Evolutionary conservation across 495 filamentous ascomycete species (phyloP), one percentile per base, ranked within the genome.

Genomic region (Neurospora sublineolata): DNA sequence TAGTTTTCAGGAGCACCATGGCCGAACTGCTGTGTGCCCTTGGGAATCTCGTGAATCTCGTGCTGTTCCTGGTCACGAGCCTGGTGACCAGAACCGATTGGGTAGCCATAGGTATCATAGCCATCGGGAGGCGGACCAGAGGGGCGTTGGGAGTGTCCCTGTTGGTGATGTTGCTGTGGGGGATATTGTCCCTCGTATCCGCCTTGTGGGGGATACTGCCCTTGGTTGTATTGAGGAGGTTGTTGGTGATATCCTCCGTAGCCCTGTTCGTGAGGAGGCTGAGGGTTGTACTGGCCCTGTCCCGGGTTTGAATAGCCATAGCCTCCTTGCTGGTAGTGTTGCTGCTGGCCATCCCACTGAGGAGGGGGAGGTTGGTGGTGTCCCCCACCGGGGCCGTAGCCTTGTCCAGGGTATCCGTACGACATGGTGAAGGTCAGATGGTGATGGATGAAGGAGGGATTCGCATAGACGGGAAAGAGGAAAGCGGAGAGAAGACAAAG

Each of bases 31-130:
- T 84, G 82, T 7, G 75, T 71, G n/a, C 78, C 79, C 2, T 76
- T 70, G 0, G 84, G 84, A 40, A 88, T 88, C 82, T 84, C 20
- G 82, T 83, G 37, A 84, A 86, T 44, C 77, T 80, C 69, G 72
- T 76, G 36, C 74, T 73, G 68, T 78, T 74, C 75, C 37, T 70
- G 33, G 39, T 52, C 73, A 27, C 68, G 58, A 30, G 52, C 68
- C 18, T 74, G 68, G 8, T 37, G 40, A 70, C 52, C 30, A 44
- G 76, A 68, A 38, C 72, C 69, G 71, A 74, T 72, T 9, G 79
- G 81, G 73, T 84, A 83, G 14, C 82, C 82, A 38, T 85, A 83
- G 12, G 69, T 38, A 68, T 81, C 80, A 67, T 77, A 69, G 1
- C 79, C 79, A 14, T 77, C 76, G 4, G 80, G 81, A 46, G 82